Base-by-base conservation (phyloP, 768 basidiomycete species). In the Daedalea quercina region DNA sequence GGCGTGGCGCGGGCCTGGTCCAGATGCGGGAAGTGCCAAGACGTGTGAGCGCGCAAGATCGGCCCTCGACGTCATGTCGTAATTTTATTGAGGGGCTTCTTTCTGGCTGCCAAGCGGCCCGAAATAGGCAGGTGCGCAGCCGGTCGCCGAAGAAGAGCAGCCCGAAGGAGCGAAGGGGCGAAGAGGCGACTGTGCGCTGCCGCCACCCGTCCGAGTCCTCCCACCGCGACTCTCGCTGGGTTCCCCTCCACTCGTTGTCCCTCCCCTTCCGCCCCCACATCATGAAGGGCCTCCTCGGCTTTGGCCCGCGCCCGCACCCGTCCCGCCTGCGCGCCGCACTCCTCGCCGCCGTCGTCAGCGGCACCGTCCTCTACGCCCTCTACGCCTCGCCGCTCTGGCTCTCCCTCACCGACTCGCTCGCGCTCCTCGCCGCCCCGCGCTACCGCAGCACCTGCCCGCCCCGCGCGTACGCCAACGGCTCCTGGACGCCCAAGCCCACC, bases 401-500 rank as follows among this genome's bases (percentile, higher is more conserved):
- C 23, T n/a, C 40, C 24, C 26, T 51, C 41, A 12, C 48, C 35
- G 23, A 50, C 33, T 40, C 35, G 4, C 20, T 50, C 48, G 9
- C 22, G 7, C 25, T 43, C 50, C 24, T 41, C 26, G 19, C 25
- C 26, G 12, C 37, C 12, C n/a, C 33, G 9, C 50, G 24, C 26
- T 6, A 23, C 41, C 25, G 22, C 50, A n/a, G 58, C 57, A 51
- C 64, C 28, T 76, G 74, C 51, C 47, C 70, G 0, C 72, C 74
- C 2, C 61, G 65, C 11, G 60, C 61, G 0, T 76, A 67, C 64
- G 60, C 72, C 4, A 47, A 54, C 12, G 74, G 74, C 1, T 35
- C 63, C 13, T 82, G 81, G 81, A 60, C 61, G 15, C 65, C 70
- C 26, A 69, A 63, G n/a, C 65, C 70, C 8, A 50, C 35, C 40